These are phyloP conservation scores for Auricularia sp. DNA, from an alignment of 768 basidiomycete species.

Conservation along the genomic window DNA sequence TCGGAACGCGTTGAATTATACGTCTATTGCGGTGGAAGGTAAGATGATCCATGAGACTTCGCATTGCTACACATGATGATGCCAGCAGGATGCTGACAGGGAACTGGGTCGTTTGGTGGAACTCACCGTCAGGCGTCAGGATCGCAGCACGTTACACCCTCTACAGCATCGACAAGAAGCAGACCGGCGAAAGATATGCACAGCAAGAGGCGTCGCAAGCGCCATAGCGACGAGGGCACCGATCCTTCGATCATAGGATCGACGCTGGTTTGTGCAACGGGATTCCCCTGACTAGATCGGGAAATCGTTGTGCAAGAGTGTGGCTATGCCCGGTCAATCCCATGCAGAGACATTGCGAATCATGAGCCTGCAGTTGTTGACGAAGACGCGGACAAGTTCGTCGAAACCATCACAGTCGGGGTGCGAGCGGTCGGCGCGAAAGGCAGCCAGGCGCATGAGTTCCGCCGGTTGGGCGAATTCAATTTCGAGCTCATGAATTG, in stretches of 20 bases:
- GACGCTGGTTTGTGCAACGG: background rate
- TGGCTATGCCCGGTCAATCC: background rate
- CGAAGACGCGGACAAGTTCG: conserved; percentile 82
- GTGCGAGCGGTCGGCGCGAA: conserved; percentile 46
- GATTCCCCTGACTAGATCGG: background rate
- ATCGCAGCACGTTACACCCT: too few relatives aligned
- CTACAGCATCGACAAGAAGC: too few relatives aligned
- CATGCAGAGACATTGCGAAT: conserved; percentile 47
- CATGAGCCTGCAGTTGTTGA: conserved; percentile 87
- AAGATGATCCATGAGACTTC: background rate
- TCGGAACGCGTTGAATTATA: background rate
- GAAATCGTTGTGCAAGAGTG: background rate
- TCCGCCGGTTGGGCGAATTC: conserved; percentile 64
- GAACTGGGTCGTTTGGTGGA: too few relatives aligned
- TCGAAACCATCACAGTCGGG: conserved; percentile 52
- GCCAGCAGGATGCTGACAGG: background rate
- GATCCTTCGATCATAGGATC: background rate
- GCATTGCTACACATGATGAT: background rate
- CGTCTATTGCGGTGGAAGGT: background rate
- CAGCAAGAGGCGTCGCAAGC: too few relatives aligned
- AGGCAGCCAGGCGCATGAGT: conserved; percentile 59
- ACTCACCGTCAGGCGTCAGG: too few relatives aligned
- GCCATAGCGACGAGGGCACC: too few relatives aligned
- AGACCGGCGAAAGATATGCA: too few relatives aligned
- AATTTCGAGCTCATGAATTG: conserved; percentile 74